Conservation (phyloP, 106 monocot species). For the Acorus calamus region DNA sequence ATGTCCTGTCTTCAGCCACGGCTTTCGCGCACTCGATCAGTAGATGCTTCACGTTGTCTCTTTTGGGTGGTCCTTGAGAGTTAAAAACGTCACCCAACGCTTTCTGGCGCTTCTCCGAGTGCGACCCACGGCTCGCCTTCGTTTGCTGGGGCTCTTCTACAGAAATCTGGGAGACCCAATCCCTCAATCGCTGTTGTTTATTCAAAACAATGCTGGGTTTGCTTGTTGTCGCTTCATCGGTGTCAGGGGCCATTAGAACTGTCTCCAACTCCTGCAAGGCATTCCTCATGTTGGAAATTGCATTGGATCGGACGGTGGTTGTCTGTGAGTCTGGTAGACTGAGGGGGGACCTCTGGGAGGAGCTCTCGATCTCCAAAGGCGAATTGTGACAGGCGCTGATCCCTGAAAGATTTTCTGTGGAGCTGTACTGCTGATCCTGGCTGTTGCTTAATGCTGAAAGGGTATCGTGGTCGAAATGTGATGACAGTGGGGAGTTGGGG, state of each 20-base stretch:
- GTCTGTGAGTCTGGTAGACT: neutral
- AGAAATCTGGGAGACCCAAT: too few species aligned
- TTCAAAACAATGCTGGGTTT: neutral
- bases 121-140: slow-evolving; percentile 10
- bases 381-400: slow-evolving; percentile 9
- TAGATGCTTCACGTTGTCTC: slow-evolving; percentile 31
- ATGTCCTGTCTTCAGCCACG: slow-evolving; percentile 32
- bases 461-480: slow-evolving; percentile 24
- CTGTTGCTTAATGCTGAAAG: slow-evolving; percentile 21
- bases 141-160: too few species aligned
- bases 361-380: slow-evolving; percentile 25
- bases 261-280: slow-evolving; percentile 61
- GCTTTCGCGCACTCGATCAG: slow-evolving; percentile 60
- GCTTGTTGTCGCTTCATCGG: slow-evolving; percentile 26
- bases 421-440: slow-evolving; percentile 28
- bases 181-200: too few species aligned
- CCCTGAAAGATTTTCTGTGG: slow-evolving; percentile 21
- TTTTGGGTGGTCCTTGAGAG: neutral
- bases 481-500: slow-evolving; percentile 50
- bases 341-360: slow-evolving; percentile 10
- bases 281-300: slow-evolving; percentile 31
- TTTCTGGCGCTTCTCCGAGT: slow-evolving; percentile 39
- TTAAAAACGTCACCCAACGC: slow-evolving; percentile 11
- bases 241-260: slow-evolving; percentile 70
- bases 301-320: slow-evolving; percentile 5